Evolutionary conservation across 2,329 filamentous ascomycete species (phyloP).

Genomic region (Reticulascus tulasneorum): DNA sequence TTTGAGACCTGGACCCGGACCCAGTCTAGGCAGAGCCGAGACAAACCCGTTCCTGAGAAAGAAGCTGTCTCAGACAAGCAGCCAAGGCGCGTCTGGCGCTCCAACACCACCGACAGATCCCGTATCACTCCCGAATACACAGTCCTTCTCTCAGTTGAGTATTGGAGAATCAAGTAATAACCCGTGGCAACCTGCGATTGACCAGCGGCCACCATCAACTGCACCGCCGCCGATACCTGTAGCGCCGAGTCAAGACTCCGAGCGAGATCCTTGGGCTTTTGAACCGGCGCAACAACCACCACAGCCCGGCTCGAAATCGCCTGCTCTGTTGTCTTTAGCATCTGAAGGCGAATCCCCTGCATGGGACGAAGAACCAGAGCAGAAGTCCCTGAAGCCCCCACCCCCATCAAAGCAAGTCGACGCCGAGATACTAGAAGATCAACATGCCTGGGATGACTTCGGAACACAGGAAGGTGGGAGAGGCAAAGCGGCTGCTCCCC

Average conservation of each 20-base stretch:
- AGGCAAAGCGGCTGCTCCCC: conserved; percentile 23
- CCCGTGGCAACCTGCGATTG: conserved; percentile 38
- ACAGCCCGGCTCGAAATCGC: conserved; percentile 11
- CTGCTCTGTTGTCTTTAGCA: conserved; percentile 26
- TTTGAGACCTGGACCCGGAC: conserved; percentile 23
- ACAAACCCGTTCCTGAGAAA: conserved; percentile 54
- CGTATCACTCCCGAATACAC: conserved; percentile 24
- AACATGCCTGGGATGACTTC: conserved; percentile 48
- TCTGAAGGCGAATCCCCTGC: conserved; percentile 30
- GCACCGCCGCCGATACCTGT: no score
- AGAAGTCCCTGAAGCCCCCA: conserved; percentile 19
- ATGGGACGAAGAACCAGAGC: conserved; percentile 31
- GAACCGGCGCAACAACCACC: conserved; percentile 11
- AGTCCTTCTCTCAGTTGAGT: conserved; percentile 37
- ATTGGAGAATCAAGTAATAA: conserved; percentile 39
- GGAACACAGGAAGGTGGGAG: conserved; percentile 38
- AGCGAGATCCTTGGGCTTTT: conserved; percentile 29
- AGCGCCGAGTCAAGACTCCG: conserved; percentile 6
- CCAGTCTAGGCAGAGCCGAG: conserved; percentile 25
- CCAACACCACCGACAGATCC: conserved; percentile 12
- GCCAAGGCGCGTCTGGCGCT: conserved; percentile 6
- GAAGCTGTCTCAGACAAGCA: conserved; percentile 28
- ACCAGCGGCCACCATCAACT: no score
- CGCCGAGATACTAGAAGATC: conserved; percentile 35
- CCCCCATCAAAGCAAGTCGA: conserved; percentile 19